Base-by-base conservation (phyloP, 345 rosid genomes). In the Linum lewisii region DNA sequence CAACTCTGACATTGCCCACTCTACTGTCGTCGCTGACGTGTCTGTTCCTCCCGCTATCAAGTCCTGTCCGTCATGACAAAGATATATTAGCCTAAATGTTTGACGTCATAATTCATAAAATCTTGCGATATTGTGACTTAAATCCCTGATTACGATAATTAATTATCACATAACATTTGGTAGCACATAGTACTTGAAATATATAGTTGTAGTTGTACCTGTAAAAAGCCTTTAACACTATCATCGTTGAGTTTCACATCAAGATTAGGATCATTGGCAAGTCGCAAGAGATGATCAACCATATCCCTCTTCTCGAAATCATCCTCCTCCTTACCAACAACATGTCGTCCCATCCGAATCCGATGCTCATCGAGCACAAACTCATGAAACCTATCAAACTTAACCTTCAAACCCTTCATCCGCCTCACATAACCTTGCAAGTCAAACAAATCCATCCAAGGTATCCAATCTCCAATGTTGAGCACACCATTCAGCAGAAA, bases 1-100 rank as follows among this genome's bases (percentile, higher is more conserved):
- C 22, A 74, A 63, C 24, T 74, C 78, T 0, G 69, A 57, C n/a
- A 74, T 74, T 2, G 72, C 75, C 78, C 78, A 74, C 32, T 74
- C 72, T 1, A 74, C 63, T 0, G 72, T 63, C 10, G 63, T 52
- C 3, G 66, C 72, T 3, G 74, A 66, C 0, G 66, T 66, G 14
- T 74, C 72, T 0, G 74, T 74, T 16, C 78, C 78, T 5, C 75
- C 78, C 4, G 72, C 69, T 5, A 74, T 52, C 13, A 74, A 47
- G 54, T 70, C 72, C 75, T 69, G 45, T 7, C 13, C 16, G 16
- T 4, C 52, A 49, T 7, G 21, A 5, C 5, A 6, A 49, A 49
- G 52, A 49, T 14, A n/a, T n/a, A n/a, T n/a, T n/a, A n/a, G n/a
- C n/a, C n/a, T n/a, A n/a, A n/a, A n/a, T n/a, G n/a, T n/a, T n/a